Evolutionary conservation across 2,329 filamentous ascomycete genomes (phyloP).

Genomic region (Orbilia blumenaviensis): DNA sequence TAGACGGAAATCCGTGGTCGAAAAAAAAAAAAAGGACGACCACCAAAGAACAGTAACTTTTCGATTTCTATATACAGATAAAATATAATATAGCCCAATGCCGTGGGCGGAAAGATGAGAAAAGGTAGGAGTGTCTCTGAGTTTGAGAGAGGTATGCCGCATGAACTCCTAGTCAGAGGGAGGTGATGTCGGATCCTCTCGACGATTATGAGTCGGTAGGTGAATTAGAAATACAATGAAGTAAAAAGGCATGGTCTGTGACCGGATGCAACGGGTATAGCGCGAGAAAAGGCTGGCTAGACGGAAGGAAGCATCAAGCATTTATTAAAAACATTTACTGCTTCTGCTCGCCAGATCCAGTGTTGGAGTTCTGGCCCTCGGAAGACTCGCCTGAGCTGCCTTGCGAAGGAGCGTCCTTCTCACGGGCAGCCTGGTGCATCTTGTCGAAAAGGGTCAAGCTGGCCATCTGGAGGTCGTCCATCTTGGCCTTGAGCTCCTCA

Average conservation of each 20-base stretch:
- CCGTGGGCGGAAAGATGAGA: background rate
- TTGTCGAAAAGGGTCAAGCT: constrained; percentile 98
- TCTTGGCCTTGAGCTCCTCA: constrained; percentile 97
- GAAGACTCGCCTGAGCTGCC: constrained; percentile 68
- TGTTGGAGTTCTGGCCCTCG: constrained; percentile 21
- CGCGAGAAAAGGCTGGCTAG: constrained; percentile 27
- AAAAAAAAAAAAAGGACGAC: constrained; percentile 56
- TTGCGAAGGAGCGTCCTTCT: constrained; percentile 69
- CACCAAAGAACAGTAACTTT: constrained; percentile 54
- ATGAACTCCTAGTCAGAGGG: constrained; percentile 55
- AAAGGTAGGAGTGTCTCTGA: background rate
- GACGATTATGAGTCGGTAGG: constrained; percentile 54
- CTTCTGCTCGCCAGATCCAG: constrained; percentile 73
- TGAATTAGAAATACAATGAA: constrained; percentile 57
- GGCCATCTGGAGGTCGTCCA: constrained; percentile 94
- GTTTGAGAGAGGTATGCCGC: constrained; percentile 55
- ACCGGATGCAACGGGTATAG: constrained; percentile 51
- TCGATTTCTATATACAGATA: constrained; percentile 52
- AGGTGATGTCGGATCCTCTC: constrained; percentile 56
- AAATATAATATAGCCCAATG: constrained; percentile 38
- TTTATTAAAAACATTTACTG: constrained; percentile 64
- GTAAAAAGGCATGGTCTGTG: constrained; percentile 31
- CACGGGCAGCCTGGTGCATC: constrained; percentile 91
- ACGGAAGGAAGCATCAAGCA: constrained; percentile 33
- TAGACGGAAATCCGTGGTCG: constrained; percentile 56